Conservation (phyloP, 345 rosid genomes). For the Citrus trifoliata region DNA sequence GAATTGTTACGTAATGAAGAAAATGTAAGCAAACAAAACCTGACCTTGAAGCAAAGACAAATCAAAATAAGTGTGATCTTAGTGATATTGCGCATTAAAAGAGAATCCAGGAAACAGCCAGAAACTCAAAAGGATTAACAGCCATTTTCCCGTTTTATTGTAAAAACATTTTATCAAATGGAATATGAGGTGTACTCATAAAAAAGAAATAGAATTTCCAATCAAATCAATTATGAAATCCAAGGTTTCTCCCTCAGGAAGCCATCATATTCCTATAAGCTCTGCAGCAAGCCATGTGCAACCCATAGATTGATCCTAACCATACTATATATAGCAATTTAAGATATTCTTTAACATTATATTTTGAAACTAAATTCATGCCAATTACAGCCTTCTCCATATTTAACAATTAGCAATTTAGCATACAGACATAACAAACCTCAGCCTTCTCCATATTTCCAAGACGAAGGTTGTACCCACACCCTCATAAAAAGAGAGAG, state of each 20-base stretch:
- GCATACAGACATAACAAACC: slow-evolving; percentile 40
- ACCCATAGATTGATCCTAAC: too few species aligned
- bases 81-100: neutral
- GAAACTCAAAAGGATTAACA: neutral
- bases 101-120: neutral
- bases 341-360: neutral
- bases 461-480: slow-evolving; percentile 36
- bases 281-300: too few species aligned
- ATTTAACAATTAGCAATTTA: neutral
- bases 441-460: slow-evolving; percentile 73
- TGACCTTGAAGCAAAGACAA: neutral
- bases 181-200: neutral
- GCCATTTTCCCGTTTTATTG: neutral
- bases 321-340: neutral
- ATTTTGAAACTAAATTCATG: neutral
- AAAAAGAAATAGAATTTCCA: neutral
- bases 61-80: too few species aligned
- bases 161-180: too few species aligned
- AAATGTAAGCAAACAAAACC: neutral
- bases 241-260: too few species aligned
- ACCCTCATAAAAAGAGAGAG: too few species aligned
- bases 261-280: too few species aligned
- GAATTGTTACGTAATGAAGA: neutral
- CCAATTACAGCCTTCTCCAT: neutral
- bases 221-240: neutral